Conservation (phyloP, 768 basidiomycete species). For the Suillus fuscotomentosus region DNA sequence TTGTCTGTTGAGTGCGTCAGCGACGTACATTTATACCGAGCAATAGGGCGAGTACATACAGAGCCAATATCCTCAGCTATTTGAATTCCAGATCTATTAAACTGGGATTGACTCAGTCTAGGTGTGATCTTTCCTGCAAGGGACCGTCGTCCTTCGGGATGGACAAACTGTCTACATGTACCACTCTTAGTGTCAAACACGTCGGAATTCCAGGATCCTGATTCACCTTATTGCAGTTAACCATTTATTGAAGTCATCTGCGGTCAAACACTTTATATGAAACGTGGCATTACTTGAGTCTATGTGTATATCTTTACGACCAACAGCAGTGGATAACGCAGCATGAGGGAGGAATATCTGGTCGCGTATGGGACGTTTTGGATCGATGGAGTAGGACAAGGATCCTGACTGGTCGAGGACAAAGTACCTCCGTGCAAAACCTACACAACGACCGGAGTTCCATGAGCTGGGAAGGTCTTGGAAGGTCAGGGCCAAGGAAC, state of each 20-base stretch:
- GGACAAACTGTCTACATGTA: constrained; percentile 56
- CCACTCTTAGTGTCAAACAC: neutral
- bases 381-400: constrained; percentile 74
- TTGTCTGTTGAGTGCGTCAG: constrained; percentile 39
- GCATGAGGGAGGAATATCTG: constrained; percentile 64
- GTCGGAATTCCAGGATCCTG: neutral
- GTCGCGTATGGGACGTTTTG: constrained; percentile 70
- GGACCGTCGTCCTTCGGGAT: constrained; percentile 38
- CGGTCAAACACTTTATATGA: constrained; percentile 75
- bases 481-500: constrained; percentile 8
- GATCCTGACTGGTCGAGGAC: constrained; percentile 63
- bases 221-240: constrained; percentile 70
- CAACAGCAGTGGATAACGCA: constrained; percentile 73
- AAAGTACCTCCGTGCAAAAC: constrained; percentile 85
- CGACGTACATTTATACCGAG: constrained; percentile 1
- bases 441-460: constrained; percentile 34
- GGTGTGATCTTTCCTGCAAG: constrained; percentile 34
- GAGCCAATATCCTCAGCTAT: constrained; percentile 66
- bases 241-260: constrained; percentile 72
- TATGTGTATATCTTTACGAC: constrained; percentile 77
- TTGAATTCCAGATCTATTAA: constrained; percentile 43
- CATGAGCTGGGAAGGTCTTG: neutral
- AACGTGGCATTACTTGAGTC: constrained; percentile 77
- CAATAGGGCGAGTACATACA: constrained; percentile 39
- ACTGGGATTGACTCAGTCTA: constrained; percentile 42